Conservation (phyloP, 495 filamentous ascomycete species). For the Ramalina peruviana region DNA sequence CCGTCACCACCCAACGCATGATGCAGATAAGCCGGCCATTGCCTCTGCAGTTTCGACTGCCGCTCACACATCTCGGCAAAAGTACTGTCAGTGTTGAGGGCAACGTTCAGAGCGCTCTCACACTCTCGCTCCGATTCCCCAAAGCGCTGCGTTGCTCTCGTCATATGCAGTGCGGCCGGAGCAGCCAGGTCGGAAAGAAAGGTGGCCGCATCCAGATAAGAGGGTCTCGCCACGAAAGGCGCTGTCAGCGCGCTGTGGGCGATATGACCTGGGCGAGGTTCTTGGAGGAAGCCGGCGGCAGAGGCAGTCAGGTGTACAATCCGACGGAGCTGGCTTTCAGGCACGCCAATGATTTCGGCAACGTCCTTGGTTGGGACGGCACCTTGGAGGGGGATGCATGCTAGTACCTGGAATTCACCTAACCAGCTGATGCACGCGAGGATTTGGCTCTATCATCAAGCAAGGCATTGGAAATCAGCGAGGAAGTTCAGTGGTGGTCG, state of each 20-base stretch:
- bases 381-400: conserved; percentile 25
- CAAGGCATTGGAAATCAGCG: neutral
- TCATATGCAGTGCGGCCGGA: conserved; percentile 25
- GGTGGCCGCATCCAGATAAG: conserved; percentile 24
- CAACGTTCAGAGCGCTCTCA: conserved; percentile 14
- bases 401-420: conserved; percentile 29
- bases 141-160: conserved; percentile 19
- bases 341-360: conserved; percentile 22
- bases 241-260: conserved; percentile 26
- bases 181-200: conserved; percentile 23
- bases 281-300: conserved; percentile 23
- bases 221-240: conserved; percentile 21
- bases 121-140: conserved; percentile 5
- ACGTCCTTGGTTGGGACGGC: conserved; percentile 25
- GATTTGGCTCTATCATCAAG: conserved; percentile 20
- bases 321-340: conserved; percentile 22
- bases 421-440: conserved; percentile 31
- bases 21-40: conserved; percentile 21
- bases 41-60: conserved; percentile 18
- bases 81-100: conserved; percentile 16
- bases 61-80: conserved; percentile 14
- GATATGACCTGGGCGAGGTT: conserved; percentile 22
- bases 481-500: neutral
- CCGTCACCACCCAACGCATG: conserved; percentile 8
- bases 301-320: conserved; percentile 23